Base-by-base conservation (phyloP, 768 basidiomycete genomes). In the Neoboletus magnificus region DNA sequence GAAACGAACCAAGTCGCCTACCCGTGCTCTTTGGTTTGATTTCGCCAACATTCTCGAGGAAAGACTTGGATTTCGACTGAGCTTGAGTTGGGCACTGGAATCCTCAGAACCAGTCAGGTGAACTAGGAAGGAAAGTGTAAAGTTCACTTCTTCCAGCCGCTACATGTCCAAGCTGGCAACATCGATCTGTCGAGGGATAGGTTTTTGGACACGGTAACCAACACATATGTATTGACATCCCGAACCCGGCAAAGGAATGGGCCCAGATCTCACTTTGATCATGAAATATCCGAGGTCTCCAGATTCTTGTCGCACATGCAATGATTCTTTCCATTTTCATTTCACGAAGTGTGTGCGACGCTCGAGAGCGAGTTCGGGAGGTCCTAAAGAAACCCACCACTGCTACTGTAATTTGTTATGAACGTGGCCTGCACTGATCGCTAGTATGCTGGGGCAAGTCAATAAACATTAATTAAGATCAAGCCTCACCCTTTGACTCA, bases 11-110 rank as follows among this genome's bases (percentile, higher is more conserved):
- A 16, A 39, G 13, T 9, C 5, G 8, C 65, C 73, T 35, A 82
- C 86, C 78, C 61, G 81, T 76, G 68, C 91, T 93, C 50, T 80
- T 76, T 1, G 82, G 81, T 58, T 84, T 91, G 2, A 97, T 73
- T 64, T 94, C 85, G 15, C 73, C 74, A 1, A 93, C 85, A 59
- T 88, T 91, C 52, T 90, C 87, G 23, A 93, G 80, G 65, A 95
- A 96, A 9, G 85, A 76, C 59, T 83, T 86, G 79, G 98, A 98
- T 72, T 96, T 97, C 2, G 86, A 82, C 69, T 98, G 93, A 0
- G 94, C 70, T 93, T 96, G 25, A 98, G 83, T 63, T 97, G 93
- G 13, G 87, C 84, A 67, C 94, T 98, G 33, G 94, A 96, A 63
- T 82, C 89, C 12, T 59, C 46, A 53, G 56, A 43, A 43, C 57